A percentile compares a stretch with the other conserved stretches of the same genome.
Evolutionary conservation across 257 asterid species (phyloP).

Genomic region (Thymus mandschuricus): DNA sequence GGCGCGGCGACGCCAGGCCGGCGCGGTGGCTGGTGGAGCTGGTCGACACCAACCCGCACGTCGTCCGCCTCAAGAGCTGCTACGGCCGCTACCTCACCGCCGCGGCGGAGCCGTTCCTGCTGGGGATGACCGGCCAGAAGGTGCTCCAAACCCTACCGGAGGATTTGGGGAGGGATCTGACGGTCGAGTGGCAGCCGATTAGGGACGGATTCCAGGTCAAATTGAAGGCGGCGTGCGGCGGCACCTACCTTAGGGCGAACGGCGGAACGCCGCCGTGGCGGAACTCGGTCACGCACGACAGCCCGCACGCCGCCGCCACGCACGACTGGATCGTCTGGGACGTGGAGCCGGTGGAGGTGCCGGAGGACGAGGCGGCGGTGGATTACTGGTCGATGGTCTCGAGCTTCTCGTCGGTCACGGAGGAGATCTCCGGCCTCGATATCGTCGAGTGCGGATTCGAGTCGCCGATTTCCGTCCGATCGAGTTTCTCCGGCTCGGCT

Average conservation of each 20-base stretch:
- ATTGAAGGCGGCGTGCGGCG: constrained; percentile 55
- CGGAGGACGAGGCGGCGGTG: constrained; percentile 63
- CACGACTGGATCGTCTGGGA: constrained; percentile 81
- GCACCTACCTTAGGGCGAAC: constrained; percentile 78
- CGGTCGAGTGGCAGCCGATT: constrained; percentile 76
- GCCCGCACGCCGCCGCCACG: constrained; percentile 51
- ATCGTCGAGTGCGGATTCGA: constrained; percentile 42
- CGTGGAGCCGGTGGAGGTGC: constrained; percentile 68
- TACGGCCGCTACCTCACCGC: constrained; percentile 73
- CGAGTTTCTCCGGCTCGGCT: constrained; percentile 47
- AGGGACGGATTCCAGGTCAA: constrained; percentile 87
- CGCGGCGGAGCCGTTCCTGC: constrained; percentile 54
- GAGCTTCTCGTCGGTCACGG: constrained; percentile 78
- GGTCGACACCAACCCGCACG: constrained; percentile 49
- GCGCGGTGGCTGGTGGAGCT: constrained; percentile 90
- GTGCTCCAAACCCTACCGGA: constrained; percentile 59
- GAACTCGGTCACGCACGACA: constrained; percentile 80
- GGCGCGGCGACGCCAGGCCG: constrained; percentile 52
- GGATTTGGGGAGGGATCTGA: constrained; percentile 33
- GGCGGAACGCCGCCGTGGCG: constrained; percentile 99
- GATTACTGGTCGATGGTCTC: constrained; percentile 80
- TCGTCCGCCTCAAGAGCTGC: constrained; percentile 74
- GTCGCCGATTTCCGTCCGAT: constrained; percentile 67
- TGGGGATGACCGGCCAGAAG: constrained; percentile 85
- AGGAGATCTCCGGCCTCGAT: constrained; percentile 71